A percentile compares a stretch with the other conserved stretches of the same genome.
phyloP scores from a whole-genome alignment of 192 early-diverging fungal genomes.

The Entomortierella chlamydospora region DNA sequence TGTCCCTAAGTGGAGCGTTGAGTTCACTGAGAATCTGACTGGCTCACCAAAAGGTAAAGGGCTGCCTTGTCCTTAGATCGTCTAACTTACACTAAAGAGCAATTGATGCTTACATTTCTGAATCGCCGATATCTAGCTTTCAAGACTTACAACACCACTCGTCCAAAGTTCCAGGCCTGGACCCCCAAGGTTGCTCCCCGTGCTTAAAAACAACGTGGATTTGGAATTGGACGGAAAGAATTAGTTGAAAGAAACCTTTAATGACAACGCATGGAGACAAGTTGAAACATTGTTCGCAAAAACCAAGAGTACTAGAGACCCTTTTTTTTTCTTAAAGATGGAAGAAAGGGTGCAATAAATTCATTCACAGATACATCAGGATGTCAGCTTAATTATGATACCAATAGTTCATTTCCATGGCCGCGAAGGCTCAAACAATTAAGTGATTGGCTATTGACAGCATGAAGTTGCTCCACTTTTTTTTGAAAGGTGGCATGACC shows the following conservation, averaged over 20 bases:
- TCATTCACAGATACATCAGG: neutral
- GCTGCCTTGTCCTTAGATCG: neutral
- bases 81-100: slow-evolving; percentile 65
- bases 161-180: slow-evolving; percentile 66
- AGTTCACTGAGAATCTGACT: slow-evolving; percentile 57
- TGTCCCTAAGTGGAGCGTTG: slow-evolving; percentile 40
- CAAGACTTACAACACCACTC: slow-evolving; percentile 70
- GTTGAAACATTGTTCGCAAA: neutral
- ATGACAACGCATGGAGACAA: neutral
- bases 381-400: too few species aligned
- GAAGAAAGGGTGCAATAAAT: neutral
- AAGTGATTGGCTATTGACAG: too few species aligned
- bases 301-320: neutral
- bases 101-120: too few species aligned
- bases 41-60: slow-evolving; percentile 42
- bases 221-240: neutral
- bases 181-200: slow-evolving; percentile 60
- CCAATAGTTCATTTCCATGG: too few species aligned
- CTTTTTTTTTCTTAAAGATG: neutral
- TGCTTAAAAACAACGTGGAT: slow-evolving; percentile 24
- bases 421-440: too few species aligned
- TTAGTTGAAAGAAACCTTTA: neutral
- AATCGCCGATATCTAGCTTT: slow-evolving; percentile 62
- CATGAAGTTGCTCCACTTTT: too few species aligned
- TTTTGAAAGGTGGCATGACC: too few species aligned